phyloP scores from a whole-genome alignment of 441 rosid species.

The Adansonia gregorii region DNA sequence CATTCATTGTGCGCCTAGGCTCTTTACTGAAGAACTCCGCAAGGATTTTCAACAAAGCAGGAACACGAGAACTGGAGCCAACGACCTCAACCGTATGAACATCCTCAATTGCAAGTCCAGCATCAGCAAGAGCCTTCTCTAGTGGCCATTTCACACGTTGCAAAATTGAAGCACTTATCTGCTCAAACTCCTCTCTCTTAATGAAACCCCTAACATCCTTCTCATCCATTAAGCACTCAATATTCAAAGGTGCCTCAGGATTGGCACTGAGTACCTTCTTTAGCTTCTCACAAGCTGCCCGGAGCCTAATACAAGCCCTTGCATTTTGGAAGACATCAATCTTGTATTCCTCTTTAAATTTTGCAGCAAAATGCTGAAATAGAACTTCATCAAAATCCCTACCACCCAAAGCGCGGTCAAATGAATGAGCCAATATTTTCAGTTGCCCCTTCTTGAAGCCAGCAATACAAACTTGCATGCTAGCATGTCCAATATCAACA shows the following conservation, averaged over 20 bases:
- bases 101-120: conserved; percentile 71
- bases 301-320: conserved; percentile 81
- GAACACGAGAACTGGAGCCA: conserved; percentile 89
- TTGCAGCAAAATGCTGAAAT: conserved; percentile 75
- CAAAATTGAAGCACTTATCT: conserved; percentile 78
- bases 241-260: conserved; percentile 84
- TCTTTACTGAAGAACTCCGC: conserved; percentile 95
- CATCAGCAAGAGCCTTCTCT: conserved; percentile 89
- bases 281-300: conserved; percentile 85
- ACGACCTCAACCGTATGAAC: conserved; percentile 92
- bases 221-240: conserved; percentile 97
- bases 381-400: conserved; percentile 94
- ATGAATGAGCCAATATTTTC: conserved; percentile 74
- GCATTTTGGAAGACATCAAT: conserved; percentile 90
- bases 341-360: conserved; percentile 85
- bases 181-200: conserved; percentile 92
- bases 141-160: conserved; percentile 90
- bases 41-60: conserved; percentile 75
- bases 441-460: conserved; percentile 89
- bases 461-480: conserved; percentile 95
- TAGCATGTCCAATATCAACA: conserved; percentile 89
- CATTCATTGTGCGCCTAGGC: conserved; percentile 96
- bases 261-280: conserved; percentile 97
- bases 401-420: conserved; percentile 83
- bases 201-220: conserved; percentile 88